phyloP scores from a whole-genome alignment of 192 early-diverging fungal species.

The Diversispora eburnea region DNA sequence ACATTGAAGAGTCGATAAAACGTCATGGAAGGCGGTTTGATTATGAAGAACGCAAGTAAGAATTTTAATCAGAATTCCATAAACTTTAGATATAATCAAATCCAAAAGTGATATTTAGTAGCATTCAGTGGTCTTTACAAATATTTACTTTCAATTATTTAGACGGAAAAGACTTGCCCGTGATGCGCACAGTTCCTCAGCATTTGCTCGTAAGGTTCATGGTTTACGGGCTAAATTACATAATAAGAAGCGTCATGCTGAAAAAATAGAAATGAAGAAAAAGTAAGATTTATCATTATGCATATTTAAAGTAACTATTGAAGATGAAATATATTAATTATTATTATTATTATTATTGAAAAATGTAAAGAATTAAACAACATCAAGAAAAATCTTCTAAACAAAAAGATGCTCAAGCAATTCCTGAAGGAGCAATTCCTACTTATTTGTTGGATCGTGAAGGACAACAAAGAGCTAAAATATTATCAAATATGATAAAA shows the following conservation, averaged over 20 bases:
- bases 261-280: conserved; percentile 99
- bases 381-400: conserved; percentile 97
- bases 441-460: conserved; percentile 98
- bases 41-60: conserved; percentile 90
- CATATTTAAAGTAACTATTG: background rate
- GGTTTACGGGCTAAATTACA: conserved; percentile 97
- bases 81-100: background rate
- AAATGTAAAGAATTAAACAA: conserved; percentile 77
- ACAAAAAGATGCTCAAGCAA: conserved; percentile 85
- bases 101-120: background rate
- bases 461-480: conserved; percentile 94
- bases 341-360: background rate
- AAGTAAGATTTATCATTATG: conserved; percentile 53
- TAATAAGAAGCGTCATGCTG: conserved; percentile 96
- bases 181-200: conserved; percentile 86
- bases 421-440: conserved; percentile 94
- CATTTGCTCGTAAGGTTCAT: conserved; percentile 93
- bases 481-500: conserved; percentile 99
- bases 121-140: background rate
- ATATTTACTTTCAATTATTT: background rate
- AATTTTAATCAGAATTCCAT: background rate
- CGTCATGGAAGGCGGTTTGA: conserved; percentile 94
- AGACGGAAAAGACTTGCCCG: conserved; percentile 96
- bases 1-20: conserved; percentile 98
- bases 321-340: background rate